Evolutionary conservation across 1,284 basidiomycete genomes (phyloP).

Genomic region (Rhodotorula mucilaginosa): DNA sequence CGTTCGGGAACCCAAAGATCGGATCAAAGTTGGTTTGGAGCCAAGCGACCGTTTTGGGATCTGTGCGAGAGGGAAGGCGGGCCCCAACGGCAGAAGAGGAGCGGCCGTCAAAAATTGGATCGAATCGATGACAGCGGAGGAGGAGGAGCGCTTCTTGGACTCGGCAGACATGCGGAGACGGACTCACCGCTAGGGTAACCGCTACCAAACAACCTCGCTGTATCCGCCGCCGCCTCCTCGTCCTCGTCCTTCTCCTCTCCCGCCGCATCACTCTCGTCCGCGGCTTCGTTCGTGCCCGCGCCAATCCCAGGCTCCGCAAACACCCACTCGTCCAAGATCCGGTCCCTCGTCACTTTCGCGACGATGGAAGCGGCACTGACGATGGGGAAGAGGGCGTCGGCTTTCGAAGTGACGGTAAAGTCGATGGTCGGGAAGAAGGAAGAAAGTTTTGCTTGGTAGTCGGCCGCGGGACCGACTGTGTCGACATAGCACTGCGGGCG

Average conservation of each 20-base stretch:
- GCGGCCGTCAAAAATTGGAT: no score
- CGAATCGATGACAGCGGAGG: background rate
- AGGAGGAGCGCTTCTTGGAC: background rate
- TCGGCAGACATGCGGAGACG: background rate
- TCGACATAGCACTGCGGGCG: slow-evolving; percentile 80
- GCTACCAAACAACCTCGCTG: slow-evolving; percentile 58
- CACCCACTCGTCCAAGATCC: slow-evolving; percentile 80
- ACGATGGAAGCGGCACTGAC: slow-evolving; percentile 95
- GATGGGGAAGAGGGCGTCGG: slow-evolving; percentile 92
- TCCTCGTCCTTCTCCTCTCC: slow-evolving; percentile 14
- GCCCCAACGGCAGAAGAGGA: background rate
- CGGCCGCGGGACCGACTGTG: slow-evolving; percentile 81
- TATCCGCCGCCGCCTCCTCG: slow-evolving; percentile 40
- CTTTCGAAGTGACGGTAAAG: slow-evolving; percentile 89
- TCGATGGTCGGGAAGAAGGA: slow-evolving; percentile 73
- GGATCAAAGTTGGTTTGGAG: slow-evolving; percentile 73
- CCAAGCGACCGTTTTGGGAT: slow-evolving; percentile 90
- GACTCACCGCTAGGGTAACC: slow-evolving; percentile 81
- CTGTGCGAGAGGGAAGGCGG: slow-evolving; percentile 50
- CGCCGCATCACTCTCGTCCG: background rate
- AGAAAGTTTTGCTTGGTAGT: slow-evolving; percentile 78
- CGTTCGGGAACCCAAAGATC: slow-evolving; percentile 86
- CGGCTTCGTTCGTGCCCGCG: background rate
- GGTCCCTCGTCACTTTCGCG: slow-evolving; percentile 92
- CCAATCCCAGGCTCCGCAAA: slow-evolving; percentile 51